These are phyloP conservation scores for Fusarium marasasianum DNA, from an alignment of 2,329 filamentous ascomycete species.

Conservation along the genomic window DNA sequence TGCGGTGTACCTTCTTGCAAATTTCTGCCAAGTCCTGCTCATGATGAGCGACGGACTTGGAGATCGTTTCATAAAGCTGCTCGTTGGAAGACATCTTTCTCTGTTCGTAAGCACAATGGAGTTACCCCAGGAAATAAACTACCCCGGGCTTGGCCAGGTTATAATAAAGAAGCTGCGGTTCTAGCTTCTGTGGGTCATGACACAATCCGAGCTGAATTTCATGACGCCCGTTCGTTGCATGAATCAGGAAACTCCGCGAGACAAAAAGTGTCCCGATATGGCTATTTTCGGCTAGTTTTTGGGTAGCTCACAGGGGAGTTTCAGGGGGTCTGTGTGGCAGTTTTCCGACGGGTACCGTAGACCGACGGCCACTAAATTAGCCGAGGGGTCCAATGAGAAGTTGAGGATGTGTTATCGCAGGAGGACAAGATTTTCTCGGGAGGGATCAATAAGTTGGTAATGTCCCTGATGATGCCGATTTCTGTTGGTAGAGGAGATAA, in stretches of 20 bases:
- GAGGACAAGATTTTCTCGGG: neutral
- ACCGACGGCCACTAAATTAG: constrained; percentile 5
- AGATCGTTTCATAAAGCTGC: constrained; percentile 13
- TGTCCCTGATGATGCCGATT: neutral
- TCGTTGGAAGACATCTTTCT: neutral
- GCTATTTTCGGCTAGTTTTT: neutral
- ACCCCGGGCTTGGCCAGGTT: neutral
- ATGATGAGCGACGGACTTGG: constrained; percentile 23
- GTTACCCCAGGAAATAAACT: neutral
- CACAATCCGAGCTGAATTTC: neutral
- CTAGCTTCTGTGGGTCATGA: neutral
- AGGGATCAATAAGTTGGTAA: neutral
- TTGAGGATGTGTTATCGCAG: neutral
- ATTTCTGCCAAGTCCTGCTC: constrained; percentile 19
- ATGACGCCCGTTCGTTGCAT: neutral
- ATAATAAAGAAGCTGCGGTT: neutral
- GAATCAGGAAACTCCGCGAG: neutral
- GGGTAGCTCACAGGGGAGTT: neutral
- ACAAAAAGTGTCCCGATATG: neutral
- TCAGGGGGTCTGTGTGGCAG: constrained; percentile 4
- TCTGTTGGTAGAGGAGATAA: no score
- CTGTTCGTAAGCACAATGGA: neutral
- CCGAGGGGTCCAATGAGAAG: constrained; percentile 29
- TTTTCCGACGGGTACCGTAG: neutral
- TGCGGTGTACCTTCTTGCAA: constrained; percentile 10